Evolutionary conservation across 306 rosid genomes (phyloP), one percentile per base, ranked within the genome.

Genomic region (Castanea crenata): DNA sequence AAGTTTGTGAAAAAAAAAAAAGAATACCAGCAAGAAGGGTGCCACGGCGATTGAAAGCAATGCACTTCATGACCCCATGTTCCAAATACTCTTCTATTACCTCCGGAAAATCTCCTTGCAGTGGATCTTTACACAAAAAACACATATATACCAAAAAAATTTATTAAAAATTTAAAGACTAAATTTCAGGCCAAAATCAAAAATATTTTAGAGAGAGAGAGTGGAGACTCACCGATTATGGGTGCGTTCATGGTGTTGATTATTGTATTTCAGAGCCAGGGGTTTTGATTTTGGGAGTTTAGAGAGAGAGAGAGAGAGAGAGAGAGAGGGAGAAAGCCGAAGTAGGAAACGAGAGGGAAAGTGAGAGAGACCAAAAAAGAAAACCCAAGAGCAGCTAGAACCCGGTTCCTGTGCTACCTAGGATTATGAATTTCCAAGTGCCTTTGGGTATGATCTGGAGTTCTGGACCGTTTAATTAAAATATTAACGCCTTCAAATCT

Each of bases 91-190:
- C 98, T 79, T 96, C 99, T n/a, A 93, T 96, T 58, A 96, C 98
- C 87, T 96, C 98, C 0, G 97, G 99, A 73, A 96, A 96, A 85
- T 96, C 97, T 19, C 98, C 99, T 81, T 90, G 99, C 85, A 91
- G 73, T 1, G 99, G 98, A 82, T 94, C 98, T 94, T 78, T 68
- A 72, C 70, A 49, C 46, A 41, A 41, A 41, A 41, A 41, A 82
- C 7, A 21, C 27, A 41, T 71, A 85, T 27, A 31, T 38, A 56
- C 21, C 27, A 1, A 64, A 52, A 70, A 27, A 38, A 70, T 54
- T 9, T 4, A 71, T 11, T 0, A 41, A 5, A 69, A 69, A 76
- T 19, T 55, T 70, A 20, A 78, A 71, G 31, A 65, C 29, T 10
- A 5, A 73, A 59, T 18, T 65, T 34, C 32, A 10, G 52, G 23